These are phyloP conservation scores for Penicillium taxi DNA, from an alignment of 495 filamentous ascomycete species.

Conservation along the genomic window DNA sequence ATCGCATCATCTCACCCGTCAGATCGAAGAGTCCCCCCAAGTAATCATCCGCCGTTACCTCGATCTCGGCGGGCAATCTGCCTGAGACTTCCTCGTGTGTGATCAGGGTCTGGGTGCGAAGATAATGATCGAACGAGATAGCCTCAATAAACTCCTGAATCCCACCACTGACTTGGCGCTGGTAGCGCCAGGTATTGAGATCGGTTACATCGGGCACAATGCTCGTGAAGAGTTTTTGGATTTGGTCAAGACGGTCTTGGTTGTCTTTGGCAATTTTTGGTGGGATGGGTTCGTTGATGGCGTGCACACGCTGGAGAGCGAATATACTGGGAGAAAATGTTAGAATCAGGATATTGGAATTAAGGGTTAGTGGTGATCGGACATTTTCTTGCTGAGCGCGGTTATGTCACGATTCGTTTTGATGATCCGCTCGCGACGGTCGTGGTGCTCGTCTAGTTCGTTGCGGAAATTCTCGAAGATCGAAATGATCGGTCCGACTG, in stretches of 20 bases:
- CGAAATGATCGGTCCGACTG: slow-evolving; percentile 43
- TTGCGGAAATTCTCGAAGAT: slow-evolving; percentile 81
- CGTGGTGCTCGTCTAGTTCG: slow-evolving; percentile 91
- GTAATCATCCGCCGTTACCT: slow-evolving; percentile 76
- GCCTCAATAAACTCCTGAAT: slow-evolving; percentile 93
- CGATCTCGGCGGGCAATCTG: slow-evolving; percentile 46
- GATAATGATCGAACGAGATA: slow-evolving; percentile 77
- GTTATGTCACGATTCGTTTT: slow-evolving; percentile 89
- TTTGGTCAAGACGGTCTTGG: slow-evolving; percentile 54
- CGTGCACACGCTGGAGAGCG: slow-evolving; percentile 72
- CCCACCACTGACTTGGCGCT: slow-evolving; percentile 62
- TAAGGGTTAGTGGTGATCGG: slow-evolving; percentile 12
- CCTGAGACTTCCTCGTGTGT: slow-evolving; percentile 48
- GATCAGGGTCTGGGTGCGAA: slow-evolving; percentile 67
- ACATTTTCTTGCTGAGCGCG: slow-evolving; percentile 95
- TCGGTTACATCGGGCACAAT: slow-evolving; percentile 66
- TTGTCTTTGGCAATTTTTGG: slow-evolving; percentile 56
- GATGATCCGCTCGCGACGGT: slow-evolving; percentile 79
- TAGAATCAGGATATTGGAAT: slow-evolving; percentile 1
- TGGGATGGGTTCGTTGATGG: slow-evolving; percentile 56
- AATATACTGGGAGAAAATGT: slow-evolving; percentile 62
- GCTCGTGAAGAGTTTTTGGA: slow-evolving; percentile 55
- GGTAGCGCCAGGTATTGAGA: slow-evolving; percentile 78
- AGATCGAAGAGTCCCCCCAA: slow-evolving; percentile 87
- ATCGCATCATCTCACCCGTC: slow-evolving; percentile 91